Evolutionary conservation across 2,329 filamentous ascomycete genomes (phyloP).

Genomic region (Metarhizium brunneum): DNA sequence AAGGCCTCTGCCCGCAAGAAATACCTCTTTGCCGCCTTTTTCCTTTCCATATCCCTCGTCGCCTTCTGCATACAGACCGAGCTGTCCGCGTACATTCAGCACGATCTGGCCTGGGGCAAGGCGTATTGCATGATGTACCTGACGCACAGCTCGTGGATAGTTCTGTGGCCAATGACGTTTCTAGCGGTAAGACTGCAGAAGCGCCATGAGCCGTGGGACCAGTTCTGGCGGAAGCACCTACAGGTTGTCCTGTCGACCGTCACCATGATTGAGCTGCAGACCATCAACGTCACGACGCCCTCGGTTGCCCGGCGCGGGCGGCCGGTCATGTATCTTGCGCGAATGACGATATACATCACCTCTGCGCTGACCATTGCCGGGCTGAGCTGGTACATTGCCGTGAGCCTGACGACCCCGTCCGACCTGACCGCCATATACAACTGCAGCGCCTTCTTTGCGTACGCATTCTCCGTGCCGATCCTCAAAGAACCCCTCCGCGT

Average conservation of each 20-base stretch:
- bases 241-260: slow-evolving; percentile 43
- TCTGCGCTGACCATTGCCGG: slow-evolving; percentile 82
- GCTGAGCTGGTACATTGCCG: slow-evolving; percentile 90
- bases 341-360: slow-evolving; percentile 74
- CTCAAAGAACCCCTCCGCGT: slow-evolving; percentile 74
- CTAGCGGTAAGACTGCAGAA: slow-evolving; percentile 72
- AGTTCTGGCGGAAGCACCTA: slow-evolving; percentile 67
- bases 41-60: slow-evolving; percentile 72
- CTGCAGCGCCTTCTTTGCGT: slow-evolving; percentile 97
- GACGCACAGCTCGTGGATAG: slow-evolving; percentile 86
- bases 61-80: slow-evolving; percentile 93
- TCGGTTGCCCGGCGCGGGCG: slow-evolving; percentile 25
- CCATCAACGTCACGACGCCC: slow-evolving; percentile 52
- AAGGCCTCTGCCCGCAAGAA: slow-evolving; percentile 55
- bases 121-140: slow-evolving; percentile 99
- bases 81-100: slow-evolving; percentile 89
- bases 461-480: slow-evolving; percentile 88
- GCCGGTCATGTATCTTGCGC: slow-evolving; percentile 60
- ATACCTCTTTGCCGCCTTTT: slow-evolving; percentile 80
- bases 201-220: slow-evolving; percentile 66
- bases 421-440: slow-evolving; percentile 99
- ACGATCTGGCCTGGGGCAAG: slow-evolving; percentile 89
- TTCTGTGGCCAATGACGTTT: slow-evolving; percentile 83
- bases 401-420: slow-evolving; percentile 83
- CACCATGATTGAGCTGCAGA: slow-evolving; percentile 78